Conservation (phyloP, 164 flowering plant genomes). For the Nelumbo lutea region DNA sequence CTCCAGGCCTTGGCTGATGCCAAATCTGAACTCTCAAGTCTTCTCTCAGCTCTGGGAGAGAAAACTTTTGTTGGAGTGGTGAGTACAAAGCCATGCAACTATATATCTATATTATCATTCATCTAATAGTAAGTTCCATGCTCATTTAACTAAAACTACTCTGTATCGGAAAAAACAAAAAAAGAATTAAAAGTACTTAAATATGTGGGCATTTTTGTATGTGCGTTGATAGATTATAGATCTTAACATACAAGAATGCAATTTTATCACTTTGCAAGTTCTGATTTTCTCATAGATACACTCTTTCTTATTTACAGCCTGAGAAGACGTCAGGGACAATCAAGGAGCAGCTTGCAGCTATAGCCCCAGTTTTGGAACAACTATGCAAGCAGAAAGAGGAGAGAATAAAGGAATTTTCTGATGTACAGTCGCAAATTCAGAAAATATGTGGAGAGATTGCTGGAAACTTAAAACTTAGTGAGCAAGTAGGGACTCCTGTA, state of each 20-base stretch:
- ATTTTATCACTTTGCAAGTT: not conserved
- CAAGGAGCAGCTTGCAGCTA: conserved; percentile 89
- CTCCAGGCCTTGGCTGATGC: conserved; percentile 81
- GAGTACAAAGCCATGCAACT: conserved; percentile 24
- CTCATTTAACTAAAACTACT: no score
- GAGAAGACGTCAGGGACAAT: conserved; percentile 76
- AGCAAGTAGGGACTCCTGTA: conserved; percentile 31
- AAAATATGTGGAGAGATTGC: conserved; percentile 83
- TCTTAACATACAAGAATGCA: not conserved
- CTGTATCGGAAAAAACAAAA: no score
- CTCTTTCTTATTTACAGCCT: conserved; percentile 42
- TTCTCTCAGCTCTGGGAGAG: conserved; percentile 83
- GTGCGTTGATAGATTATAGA: not conserved
- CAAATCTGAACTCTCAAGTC: conserved; percentile 59
- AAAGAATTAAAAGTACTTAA: not conserved
- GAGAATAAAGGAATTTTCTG: conserved; percentile 69
- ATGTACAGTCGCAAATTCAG: conserved; percentile 79
- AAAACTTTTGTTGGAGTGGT: conserved; percentile 59
- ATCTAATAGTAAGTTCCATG: no score
- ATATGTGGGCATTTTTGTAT: not conserved
- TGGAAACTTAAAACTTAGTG: conserved; percentile 42
- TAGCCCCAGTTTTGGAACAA: conserved; percentile 72
- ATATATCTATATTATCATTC: no score
- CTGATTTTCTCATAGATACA: conserved; percentile 5
- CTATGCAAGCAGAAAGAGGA: conserved; percentile 79